Percentiles rank a stretch among this genome's conserved stretches.
Conservation (phyloP, 2,329 filamentous ascomycete genomes). For the Trichoderma hamatum region DNA sequence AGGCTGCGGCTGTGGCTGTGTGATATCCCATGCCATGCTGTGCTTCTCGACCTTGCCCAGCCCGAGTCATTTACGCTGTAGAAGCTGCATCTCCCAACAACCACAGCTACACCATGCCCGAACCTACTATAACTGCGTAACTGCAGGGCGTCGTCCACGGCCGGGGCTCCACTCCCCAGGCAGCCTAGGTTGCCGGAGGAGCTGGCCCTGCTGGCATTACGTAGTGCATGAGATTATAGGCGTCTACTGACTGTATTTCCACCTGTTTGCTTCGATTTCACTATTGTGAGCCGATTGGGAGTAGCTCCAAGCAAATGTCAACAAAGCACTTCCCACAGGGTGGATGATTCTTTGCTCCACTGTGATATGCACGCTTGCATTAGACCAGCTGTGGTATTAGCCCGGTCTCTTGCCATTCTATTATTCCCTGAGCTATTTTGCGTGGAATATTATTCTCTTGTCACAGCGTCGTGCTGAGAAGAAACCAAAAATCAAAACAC, state of each 20-base stretch:
- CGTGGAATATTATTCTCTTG: neutral
- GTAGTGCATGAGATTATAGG: neutral
- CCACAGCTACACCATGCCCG: neutral
- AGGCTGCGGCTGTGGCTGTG: neutral
- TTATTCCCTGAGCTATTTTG: neutral
- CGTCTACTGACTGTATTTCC: neutral
- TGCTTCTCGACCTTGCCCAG: neutral
- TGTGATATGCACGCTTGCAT: neutral
- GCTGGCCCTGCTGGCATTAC: neutral
- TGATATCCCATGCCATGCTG: neutral
- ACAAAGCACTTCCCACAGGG: neutral
- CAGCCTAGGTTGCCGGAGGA: neutral
- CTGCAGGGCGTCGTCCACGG: neutral
- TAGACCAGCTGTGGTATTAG: neutral
- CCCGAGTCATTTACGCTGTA: neutral
- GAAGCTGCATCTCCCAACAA: neutral
- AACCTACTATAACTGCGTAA: neutral
- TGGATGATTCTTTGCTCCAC: neutral
- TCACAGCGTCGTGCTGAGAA: neutral
- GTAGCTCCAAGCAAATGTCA: too few relatives aligned
- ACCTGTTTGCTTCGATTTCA: neutral
- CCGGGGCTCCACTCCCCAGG: neutral
- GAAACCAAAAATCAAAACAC: neutral
- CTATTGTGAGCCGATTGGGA: neutral
- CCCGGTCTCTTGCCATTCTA: neutral